These are phyloP conservation scores for Saccharata proteae DNA, from an alignment of 2,329 filamentous ascomycete genomes.

Conservation along the genomic window DNA sequence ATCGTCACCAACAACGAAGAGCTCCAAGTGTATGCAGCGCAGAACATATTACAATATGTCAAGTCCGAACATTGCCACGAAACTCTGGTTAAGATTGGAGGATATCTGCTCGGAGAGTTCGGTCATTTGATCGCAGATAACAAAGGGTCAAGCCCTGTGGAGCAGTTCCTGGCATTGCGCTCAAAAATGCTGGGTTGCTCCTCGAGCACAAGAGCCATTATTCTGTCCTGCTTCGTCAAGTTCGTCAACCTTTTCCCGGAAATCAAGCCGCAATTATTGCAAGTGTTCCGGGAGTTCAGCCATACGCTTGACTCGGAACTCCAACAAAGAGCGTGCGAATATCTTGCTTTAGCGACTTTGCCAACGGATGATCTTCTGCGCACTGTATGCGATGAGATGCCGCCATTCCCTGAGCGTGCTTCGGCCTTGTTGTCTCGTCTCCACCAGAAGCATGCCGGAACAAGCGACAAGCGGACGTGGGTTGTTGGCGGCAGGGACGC, in stretches of 20 bases:
- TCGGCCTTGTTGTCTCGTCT: constrained; percentile 84
- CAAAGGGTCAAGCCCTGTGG: constrained; percentile 84
- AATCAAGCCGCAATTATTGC: constrained; percentile 88
- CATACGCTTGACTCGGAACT: constrained; percentile 91
- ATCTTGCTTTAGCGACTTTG: constrained; percentile 71
- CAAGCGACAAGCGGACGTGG: constrained; percentile 94
- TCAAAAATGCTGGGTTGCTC: constrained; percentile 82
- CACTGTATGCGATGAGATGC: constrained; percentile 97
- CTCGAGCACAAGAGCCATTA: constrained; percentile 80
- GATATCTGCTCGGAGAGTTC: constrained; percentile 92
- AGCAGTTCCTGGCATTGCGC: constrained; percentile 89
- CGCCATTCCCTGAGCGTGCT: constrained; percentile 87
- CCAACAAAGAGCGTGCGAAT: constrained; percentile 93
- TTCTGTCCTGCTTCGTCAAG: constrained; percentile 91
- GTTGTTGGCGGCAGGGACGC: constrained; percentile 94
- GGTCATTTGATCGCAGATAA: constrained; percentile 92
- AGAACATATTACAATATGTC: constrained; percentile 84
- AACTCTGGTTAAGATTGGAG: constrained; percentile 93
- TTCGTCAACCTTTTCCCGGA: constrained; percentile 97
- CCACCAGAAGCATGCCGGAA: constrained; percentile 86
- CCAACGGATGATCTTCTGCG: constrained; percentile 83
- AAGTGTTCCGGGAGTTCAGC: constrained; percentile 84
- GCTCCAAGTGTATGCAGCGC: constrained; percentile 88
- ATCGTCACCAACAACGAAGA: constrained; percentile 99
- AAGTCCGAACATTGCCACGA: constrained; percentile 92